Conservation (phyloP, 345 rosid genomes). For the Psidium guajava region DNA sequence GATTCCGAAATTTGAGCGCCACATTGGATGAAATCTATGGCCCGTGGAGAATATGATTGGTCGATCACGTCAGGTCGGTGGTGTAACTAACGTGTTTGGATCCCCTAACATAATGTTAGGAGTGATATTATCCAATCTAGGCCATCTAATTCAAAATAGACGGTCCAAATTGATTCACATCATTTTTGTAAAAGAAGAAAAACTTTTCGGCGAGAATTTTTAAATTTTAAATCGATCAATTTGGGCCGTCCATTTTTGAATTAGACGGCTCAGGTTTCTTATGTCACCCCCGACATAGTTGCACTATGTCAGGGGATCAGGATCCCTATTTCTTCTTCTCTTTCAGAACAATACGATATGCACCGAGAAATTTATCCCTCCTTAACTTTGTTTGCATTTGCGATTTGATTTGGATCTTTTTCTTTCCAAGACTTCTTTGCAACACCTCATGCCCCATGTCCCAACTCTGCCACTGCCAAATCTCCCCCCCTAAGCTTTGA, state of each 20-base stretch:
- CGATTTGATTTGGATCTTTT: background rate
- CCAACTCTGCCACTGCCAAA: background rate
- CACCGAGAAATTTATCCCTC: background rate
- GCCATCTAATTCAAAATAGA: no score
- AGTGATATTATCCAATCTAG: no score
- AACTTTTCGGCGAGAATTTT: no score
- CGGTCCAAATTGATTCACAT: no score
- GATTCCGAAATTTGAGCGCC: no score
- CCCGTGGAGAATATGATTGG: background rate
- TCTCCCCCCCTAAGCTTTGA: background rate
- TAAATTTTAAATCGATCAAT: no score
- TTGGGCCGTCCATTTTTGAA: no score
- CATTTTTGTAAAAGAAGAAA: no score
- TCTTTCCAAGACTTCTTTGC: background rate
- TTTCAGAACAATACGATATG: background rate
- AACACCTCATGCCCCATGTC: background rate
- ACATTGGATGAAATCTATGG: background rate
- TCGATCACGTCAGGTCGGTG: background rate
- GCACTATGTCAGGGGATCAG: no score
- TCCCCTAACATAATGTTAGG: no score
- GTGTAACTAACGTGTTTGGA: background rate
- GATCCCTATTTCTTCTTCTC: background rate
- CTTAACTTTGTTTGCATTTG: background rate
- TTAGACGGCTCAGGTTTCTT: no score
- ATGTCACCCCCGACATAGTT: no score